Percentiles rank a stretch among this genome's conserved stretches.
Evolutionary conservation across 1,284 basidiomycete genomes (phyloP).

Genomic region (Cryptococcus hybrid): DNA sequence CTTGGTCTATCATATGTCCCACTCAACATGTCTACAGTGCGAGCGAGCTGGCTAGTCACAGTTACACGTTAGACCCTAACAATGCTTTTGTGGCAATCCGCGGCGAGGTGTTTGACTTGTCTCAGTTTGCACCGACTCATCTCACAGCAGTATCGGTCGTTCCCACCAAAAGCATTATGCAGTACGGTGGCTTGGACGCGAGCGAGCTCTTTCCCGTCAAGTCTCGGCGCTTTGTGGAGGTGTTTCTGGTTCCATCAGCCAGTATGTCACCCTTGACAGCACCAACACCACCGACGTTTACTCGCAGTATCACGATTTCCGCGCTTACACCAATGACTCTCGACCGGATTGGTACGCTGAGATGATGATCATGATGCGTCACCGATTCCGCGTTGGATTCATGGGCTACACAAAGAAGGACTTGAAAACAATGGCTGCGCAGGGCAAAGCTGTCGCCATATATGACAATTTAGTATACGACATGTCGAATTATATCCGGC

Average conservation of each 20-base stretch:
- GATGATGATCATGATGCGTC: conserved; percentile 84
- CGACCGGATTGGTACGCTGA: conserved; percentile 99
- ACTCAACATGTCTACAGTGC: conserved; percentile 86
- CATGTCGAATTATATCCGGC: conserved; percentile 69
- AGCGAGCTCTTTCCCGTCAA: conserved; percentile 93
- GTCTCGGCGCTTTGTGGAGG: conserved; percentile 94
- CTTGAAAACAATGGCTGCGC: conserved; percentile 66
- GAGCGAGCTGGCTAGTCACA: conserved; percentile 72
- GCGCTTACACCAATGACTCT: conserved; percentile 77
- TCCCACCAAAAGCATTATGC: conserved; percentile 67
- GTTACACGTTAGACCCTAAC: conserved; percentile 61
- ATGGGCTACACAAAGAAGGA: conserved; percentile 80
- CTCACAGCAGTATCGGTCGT: conserved; percentile 70
- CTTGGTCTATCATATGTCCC: conserved; percentile 89
- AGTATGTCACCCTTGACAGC: conserved; percentile 76
- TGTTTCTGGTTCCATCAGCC: conserved; percentile 72
- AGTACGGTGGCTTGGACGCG: conserved; percentile 77
- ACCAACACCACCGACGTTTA: conserved; percentile 77
- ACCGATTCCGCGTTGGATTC: conserved; percentile 83
- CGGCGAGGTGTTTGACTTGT: conserved; percentile 69
- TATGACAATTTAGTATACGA: conserved; percentile 88
- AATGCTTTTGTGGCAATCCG: conserved; percentile 80
- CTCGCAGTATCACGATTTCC: conserved; percentile 92
- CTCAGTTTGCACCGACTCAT: conserved; percentile 56
- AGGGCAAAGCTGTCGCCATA: conserved; percentile 70